These are phyloP conservation scores for Tolypocladium endophyticum DNA, from an alignment of 2,329 filamentous ascomycete species.

Conservation along the genomic window DNA sequence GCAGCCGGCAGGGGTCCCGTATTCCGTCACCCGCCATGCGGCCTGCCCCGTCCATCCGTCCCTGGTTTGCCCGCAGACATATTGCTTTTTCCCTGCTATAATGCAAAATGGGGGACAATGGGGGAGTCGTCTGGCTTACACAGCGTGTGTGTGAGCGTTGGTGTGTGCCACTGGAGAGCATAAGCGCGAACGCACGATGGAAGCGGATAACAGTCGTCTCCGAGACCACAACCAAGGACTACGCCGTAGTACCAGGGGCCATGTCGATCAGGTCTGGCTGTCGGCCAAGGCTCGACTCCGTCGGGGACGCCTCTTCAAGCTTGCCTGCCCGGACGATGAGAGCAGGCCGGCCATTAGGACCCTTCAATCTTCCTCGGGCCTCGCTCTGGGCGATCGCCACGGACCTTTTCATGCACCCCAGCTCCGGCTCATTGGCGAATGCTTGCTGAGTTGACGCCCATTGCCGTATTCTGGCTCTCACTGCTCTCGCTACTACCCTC, in stretches of 20 bases:
- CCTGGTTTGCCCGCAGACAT: background rate
- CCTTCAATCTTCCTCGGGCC: background rate
- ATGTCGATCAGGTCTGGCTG: background rate
- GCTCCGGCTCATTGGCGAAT: conserved; percentile 3
- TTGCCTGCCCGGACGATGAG: background rate
- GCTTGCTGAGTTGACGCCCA: background rate
- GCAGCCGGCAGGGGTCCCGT: background rate
- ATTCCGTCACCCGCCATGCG: background rate
- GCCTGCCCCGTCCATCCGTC: background rate
- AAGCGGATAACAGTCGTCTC: background rate
- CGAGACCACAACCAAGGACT: background rate
- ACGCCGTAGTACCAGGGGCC: conserved; percentile 1
- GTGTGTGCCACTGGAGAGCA: background rate
- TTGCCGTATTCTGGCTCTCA: background rate
- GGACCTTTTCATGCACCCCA: conserved; percentile 3
- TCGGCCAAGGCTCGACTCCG: background rate
- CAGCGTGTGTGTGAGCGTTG: background rate
- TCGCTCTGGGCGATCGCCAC: conserved; percentile 1
- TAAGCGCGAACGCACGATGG: background rate
- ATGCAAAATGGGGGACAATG: background rate
- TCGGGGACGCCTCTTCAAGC: background rate
- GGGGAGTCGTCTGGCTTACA: background rate
- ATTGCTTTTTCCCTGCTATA: background rate
- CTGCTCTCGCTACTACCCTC: background rate
- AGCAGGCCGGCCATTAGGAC: background rate